Evolutionary conservation across 208 protist genomes (phyloP).

Genomic region (Trichomonas gallinae): DNA sequence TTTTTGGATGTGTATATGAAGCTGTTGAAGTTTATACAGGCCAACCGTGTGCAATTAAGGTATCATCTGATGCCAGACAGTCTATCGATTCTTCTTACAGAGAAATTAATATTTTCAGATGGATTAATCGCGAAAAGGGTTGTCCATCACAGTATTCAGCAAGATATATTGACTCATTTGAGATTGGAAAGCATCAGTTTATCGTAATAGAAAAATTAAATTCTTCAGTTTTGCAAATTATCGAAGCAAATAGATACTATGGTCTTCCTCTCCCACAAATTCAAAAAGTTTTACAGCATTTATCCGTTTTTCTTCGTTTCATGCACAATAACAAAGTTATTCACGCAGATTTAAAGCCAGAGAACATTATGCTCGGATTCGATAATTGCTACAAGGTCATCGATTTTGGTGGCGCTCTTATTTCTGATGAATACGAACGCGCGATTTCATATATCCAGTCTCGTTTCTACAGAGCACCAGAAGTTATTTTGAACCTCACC

Average conservation of each 20-base stretch:
- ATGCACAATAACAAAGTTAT: background rate
- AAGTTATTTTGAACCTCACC: slow-evolving; percentile 39
- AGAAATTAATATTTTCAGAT: background rate
- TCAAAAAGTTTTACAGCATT: background rate
- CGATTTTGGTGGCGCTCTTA: background rate
- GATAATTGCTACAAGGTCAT: background rate
- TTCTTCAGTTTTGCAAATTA: background rate
- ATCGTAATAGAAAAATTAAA: background rate
- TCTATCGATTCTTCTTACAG: background rate
- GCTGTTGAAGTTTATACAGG: background rate
- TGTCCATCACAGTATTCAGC: background rate
- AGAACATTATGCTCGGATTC: background rate
- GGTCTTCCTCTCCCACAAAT: background rate
- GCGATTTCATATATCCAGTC: slow-evolving; percentile 32
- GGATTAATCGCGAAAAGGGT: background rate
- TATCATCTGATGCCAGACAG: background rate
- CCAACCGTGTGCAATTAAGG: background rate
- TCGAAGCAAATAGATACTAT: background rate
- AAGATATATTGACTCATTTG: background rate
- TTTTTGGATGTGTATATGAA: background rate
- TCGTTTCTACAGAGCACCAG: slow-evolving; percentile 44
- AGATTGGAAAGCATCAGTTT: background rate
- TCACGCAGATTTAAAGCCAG: background rate
- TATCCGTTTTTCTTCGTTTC: background rate
- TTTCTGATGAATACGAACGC: background rate